Percentiles rank a stretch among this genome's conserved stretches.
Evolutionary conservation across 2,329 filamentous ascomycete species (phyloP).

Genomic region (Blastomyces gilchristii): DNA sequence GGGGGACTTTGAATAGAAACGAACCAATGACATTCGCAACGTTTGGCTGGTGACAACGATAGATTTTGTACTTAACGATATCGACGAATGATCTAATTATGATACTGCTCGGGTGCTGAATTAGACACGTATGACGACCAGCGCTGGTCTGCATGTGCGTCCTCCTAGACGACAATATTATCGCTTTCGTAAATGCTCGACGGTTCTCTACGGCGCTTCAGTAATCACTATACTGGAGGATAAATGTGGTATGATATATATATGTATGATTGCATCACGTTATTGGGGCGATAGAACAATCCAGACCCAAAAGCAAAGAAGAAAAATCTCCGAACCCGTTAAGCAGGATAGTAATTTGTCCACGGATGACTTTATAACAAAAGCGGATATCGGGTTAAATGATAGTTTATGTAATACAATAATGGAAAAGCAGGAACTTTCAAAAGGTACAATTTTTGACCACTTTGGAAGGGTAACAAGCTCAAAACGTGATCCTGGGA

Average conservation of each 20-base stretch:
- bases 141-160: not conserved
- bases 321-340: not conserved
- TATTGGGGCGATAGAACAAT: not conserved
- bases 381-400: not conserved
- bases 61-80: not conserved
- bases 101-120: not conserved
- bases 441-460: slow-evolving; percentile 5
- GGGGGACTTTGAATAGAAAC: slow-evolving; percentile 22
- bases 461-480: not conserved
- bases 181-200: not conserved
- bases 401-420: slow-evolving; percentile 4
- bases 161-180: not conserved
- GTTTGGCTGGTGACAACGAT: not conserved
- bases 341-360: not conserved
- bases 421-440: not conserved
- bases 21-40: not conserved
- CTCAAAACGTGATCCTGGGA: not conserved
- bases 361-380: not conserved
- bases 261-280: not conserved
- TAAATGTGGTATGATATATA: not conserved
- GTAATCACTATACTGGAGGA: not conserved
- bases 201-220: not conserved
- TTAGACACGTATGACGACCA: not conserved
- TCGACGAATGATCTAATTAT: not conserved
- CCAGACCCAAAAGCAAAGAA: not conserved